Evolutionary conservation across 2,329 filamentous ascomycete genomes (phyloP), one percentile per base, ranked within the genome.

Genomic region (Juglanconis juglandina): DNA sequence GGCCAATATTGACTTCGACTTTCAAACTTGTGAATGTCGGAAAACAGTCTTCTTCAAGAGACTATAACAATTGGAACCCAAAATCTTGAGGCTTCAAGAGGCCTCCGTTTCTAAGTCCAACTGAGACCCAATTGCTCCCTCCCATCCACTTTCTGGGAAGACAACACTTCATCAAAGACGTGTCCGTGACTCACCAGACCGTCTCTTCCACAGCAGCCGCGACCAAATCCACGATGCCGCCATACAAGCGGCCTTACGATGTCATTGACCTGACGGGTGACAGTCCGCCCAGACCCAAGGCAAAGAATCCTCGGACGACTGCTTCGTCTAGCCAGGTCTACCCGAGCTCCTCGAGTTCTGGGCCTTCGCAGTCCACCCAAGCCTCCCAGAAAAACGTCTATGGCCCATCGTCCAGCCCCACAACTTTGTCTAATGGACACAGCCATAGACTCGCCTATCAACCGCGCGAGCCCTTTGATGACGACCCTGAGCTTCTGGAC

Each of bases 191-290:
- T 24, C 24, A 24, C 24, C 24, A 24, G 24, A 24, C 24, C 24
- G 24, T 24, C 24, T 24, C 24, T 24, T 24, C 24, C 24, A 24
- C 24, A 24, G 24, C 24, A 24, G 24, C 24, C 24, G 24, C 24
- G 24, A 24, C 24, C 8, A 13, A 48, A 41, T 30, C 10, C 17
- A 42, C 30, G n/a, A 63, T 63, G 61, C 54, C 61, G 14, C 61
- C 61, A 41, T 39, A 62, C 49, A 81, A 81, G 68, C 76, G 79
- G 17, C 49, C 64, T 9, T 65, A 63, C 52, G 71, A 74, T 35
- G 67, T 74, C 42, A 68, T 80, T 60, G 78, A 81, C 66, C 70
- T 81, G 13, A 77, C 76, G 9, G 73, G 69, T 32, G 76, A 76
- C 48, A 69, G 74, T 56, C 67, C 65, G 5, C 30, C 30, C 10